Base-by-base conservation (phyloP, 2,329 filamentous ascomycete genomes). In the Talaromyces sp. region DNA sequence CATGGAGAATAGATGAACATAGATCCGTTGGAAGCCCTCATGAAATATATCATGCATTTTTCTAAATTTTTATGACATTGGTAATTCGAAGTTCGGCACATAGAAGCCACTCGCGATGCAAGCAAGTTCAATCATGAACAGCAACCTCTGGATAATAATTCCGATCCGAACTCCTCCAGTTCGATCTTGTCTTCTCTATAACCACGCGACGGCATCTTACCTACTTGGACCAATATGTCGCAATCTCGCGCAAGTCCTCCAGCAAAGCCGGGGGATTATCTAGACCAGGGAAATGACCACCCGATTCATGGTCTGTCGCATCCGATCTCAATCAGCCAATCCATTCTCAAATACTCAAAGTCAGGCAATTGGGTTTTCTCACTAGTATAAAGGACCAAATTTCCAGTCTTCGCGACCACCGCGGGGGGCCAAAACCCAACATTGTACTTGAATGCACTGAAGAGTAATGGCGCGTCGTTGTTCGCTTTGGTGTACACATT, bases 281-380 rank as follows among this genome's bases (percentile, higher is more conserved):
- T 13, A 57, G 35, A 16, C 52, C 52, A n/a, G 52, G 52, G 19
- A 57, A 57, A 39, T 57, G 52, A 5, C 52, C 52, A 57, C 52
- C 52, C 31, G 35, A n/a, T 37, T 57, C 35, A n/a, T 57, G 52
- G 9, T 57, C 52, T 57, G 35, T 37, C 3, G 27, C 27, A 27
- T 6, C 27, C 27, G 6, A 27, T 27, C 10, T 57, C 35, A 39
- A 57, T 52, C 24, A 52, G 47, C 24, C 47, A 33, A 31, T 52
- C 45, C 45, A 48, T 14, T 48, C 19, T 48, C 45, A 24, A 24
- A 48, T 24, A 14, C 45, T 48, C 45, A 48, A 7, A 3, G 27
- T 27, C 27, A 48, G 22, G 11, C 45, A 48, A 27, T 13, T 8
- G 3, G 11, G 31, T 35, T 56, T 3, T 19, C 52, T 37, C 35